Evolutionary conservation across 2,329 filamentous ascomycete species (phyloP).

Genomic region (Colletotrichum sojae): DNA sequence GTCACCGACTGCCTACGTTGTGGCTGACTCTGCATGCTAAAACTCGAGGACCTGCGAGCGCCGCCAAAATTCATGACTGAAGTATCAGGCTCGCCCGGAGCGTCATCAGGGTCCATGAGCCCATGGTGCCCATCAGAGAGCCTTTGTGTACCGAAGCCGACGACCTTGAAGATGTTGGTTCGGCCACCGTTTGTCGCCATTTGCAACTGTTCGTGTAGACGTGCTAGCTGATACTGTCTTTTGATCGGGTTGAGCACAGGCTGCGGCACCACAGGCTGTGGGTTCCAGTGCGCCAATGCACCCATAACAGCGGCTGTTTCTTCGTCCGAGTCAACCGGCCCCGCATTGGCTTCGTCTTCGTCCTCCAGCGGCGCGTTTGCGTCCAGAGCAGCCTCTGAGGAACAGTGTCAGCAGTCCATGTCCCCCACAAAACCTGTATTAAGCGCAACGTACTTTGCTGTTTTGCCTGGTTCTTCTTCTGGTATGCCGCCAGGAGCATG

Average conservation of each 20-base stretch:
- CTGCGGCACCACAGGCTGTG: slow-evolving; percentile 82
- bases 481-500: slow-evolving; percentile 88
- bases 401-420: slow-evolving; percentile 22
- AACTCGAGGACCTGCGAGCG: slow-evolving; percentile 61
- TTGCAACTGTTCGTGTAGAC: slow-evolving; percentile 76
- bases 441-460: slow-evolving; percentile 82
- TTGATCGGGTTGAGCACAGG: slow-evolving; percentile 73
- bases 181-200: slow-evolving; percentile 76
- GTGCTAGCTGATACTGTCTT: slow-evolving; percentile 73
- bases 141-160: slow-evolving; percentile 69
- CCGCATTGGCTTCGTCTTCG: slow-evolving; percentile 83
- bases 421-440: background rate
- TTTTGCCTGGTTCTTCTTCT: slow-evolving; percentile 99
- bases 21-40: slow-evolving; percentile 57
- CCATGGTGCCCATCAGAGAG: slow-evolving; percentile 65
- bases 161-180: slow-evolving; percentile 75
- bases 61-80: slow-evolving; percentile 55
- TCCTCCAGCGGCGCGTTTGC: slow-evolving; percentile 93
- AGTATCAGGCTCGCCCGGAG: slow-evolving; percentile 70
- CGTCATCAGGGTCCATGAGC: slow-evolving; percentile 66
- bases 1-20: slow-evolving; percentile 63
- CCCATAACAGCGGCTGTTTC: slow-evolving; percentile 92
- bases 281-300: slow-evolving; percentile 81
- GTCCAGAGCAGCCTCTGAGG: slow-evolving; percentile 89
- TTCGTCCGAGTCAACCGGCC: slow-evolving; percentile 93